Evolutionary conservation across 225 moss, liverwort and hornwort species (phyloP).

Genomic region (Marchantia polymorpha): DNA sequence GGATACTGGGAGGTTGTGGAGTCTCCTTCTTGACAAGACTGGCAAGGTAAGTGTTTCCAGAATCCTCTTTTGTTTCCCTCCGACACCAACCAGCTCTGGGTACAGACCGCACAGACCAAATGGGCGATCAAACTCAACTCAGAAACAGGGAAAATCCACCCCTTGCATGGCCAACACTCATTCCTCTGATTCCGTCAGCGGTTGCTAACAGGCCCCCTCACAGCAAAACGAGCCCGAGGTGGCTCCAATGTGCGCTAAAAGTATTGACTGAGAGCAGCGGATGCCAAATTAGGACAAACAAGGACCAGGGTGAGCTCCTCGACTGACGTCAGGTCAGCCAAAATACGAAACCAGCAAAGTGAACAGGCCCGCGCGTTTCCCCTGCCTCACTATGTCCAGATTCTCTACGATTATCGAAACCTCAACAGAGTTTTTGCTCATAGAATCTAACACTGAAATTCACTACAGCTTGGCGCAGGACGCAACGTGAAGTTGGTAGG

Average conservation of each 20-base stretch:
- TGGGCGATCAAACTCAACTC: not conserved
- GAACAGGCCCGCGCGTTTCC: not conserved
- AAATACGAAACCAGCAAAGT: not conserved
- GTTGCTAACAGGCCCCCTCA: not conserved
- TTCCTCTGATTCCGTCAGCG: not conserved
- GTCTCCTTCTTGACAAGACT: slow-evolving; percentile 40
- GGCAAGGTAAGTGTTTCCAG: too few relatives aligned
- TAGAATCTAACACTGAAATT: not conserved
- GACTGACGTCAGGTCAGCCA: too few relatives aligned
- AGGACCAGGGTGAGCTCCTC: not conserved
- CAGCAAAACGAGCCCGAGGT: not conserved
- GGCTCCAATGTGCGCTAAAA: not conserved
- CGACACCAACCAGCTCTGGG: not conserved
- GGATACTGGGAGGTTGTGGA: slow-evolving; percentile 27
- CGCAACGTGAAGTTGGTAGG: slow-evolving; percentile 2
- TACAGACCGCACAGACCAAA: not conserved
- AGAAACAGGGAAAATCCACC: not conserved
- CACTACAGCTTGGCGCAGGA: not conserved
- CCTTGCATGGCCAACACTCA: not conserved
- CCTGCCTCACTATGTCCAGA: not conserved
- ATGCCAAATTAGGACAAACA: slow-evolving; percentile 11
- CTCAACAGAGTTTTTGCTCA: too few relatives aligned
- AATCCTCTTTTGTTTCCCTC: not conserved
- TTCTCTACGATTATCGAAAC: not conserved
- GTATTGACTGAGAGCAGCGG: not conserved